These are phyloP conservation scores for Magnusiomyces suaveolens DNA, from an alignment of 1,139 yeast genomes.

Conservation along the genomic window DNA sequence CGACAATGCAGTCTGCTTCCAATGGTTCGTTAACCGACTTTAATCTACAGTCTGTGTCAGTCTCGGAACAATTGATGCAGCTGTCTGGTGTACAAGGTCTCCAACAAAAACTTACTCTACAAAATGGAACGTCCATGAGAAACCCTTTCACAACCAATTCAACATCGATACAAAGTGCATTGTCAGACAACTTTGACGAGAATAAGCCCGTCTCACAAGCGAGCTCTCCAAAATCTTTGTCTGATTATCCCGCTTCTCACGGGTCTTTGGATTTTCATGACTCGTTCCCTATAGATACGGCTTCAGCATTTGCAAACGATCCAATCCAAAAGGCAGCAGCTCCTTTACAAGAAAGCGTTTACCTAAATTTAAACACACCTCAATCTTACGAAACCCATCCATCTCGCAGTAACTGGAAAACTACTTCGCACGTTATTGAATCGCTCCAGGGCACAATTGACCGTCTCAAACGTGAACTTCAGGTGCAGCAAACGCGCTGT, in stretches of 20 bases:
- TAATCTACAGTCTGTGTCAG: too few relatives aligned
- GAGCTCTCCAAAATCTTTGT: background rate
- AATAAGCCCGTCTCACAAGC: too few relatives aligned
- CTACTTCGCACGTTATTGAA: constrained; percentile 24
- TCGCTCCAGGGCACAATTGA: constrained; percentile 24
- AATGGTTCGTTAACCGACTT: background rate
- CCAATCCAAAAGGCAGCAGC: too few relatives aligned
- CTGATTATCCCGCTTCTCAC: background rate
- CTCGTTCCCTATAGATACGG: background rate
- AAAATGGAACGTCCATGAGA: too few relatives aligned
- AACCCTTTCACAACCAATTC: too few relatives aligned
- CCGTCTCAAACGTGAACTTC: constrained; percentile 21
- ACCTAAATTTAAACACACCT: constrained; percentile 2
- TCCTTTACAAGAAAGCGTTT: background rate
- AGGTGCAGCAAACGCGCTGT: constrained; percentile 21
- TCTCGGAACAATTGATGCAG: too few relatives aligned
- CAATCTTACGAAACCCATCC: constrained; percentile 13
- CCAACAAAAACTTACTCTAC: too few relatives aligned
- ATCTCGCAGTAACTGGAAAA: constrained; percentile 14
- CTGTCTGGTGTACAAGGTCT: too few relatives aligned
- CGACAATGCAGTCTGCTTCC: background rate
- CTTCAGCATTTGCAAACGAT: background rate
- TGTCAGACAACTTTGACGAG: too few relatives aligned
- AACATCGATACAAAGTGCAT: too few relatives aligned
- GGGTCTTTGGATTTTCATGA: background rate